Percentiles rank a stretch among this genome's conserved stretches.
Evolutionary conservation across 768 basidiomycete genomes (phyloP).

Genomic region (Termitomyces sp.): DNA sequence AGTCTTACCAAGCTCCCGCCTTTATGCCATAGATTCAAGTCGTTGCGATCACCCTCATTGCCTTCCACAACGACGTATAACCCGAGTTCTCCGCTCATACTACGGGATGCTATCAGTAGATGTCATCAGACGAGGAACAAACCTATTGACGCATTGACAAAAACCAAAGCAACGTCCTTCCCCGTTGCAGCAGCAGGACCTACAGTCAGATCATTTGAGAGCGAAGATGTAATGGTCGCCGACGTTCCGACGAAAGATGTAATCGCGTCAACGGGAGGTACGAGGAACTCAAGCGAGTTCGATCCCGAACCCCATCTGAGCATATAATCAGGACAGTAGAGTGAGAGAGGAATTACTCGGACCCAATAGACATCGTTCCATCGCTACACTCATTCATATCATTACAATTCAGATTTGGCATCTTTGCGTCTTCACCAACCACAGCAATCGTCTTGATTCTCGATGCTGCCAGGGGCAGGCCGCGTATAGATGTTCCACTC

Average conservation of each 20-base stretch:
- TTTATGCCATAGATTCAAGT: constrained; percentile 51
- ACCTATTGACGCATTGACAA: constrained; percentile 45
- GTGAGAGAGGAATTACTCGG: constrained; percentile 8
- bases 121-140: not conserved
- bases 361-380: constrained; percentile 56
- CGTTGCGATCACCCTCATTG: constrained; percentile 55
- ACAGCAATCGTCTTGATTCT: constrained; percentile 53
- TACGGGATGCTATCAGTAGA: constrained; percentile 16
- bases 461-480: constrained; percentile 39
- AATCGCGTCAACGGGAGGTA: constrained; percentile 43
- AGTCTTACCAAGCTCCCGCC: constrained; percentile 40
- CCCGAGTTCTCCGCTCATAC: constrained; percentile 46
- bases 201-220: constrained; percentile 35
- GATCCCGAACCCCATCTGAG: constrained; percentile 46
- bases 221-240: constrained; percentile 33
- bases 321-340: not conserved
- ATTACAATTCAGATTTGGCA: constrained; percentile 39
- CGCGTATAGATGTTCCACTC: constrained; percentile 27
- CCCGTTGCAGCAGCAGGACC: constrained; percentile 34
- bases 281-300: constrained; percentile 37
- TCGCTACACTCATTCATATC: constrained; percentile 50
- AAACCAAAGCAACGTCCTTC: constrained; percentile 55
- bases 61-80: constrained; percentile 57
- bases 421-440: constrained; percentile 52
- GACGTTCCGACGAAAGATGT: constrained; percentile 31